These are phyloP conservation scores for Cytospora schulzeri DNA, from an alignment of 2,329 filamentous ascomycete genomes.

Conservation along the genomic window DNA sequence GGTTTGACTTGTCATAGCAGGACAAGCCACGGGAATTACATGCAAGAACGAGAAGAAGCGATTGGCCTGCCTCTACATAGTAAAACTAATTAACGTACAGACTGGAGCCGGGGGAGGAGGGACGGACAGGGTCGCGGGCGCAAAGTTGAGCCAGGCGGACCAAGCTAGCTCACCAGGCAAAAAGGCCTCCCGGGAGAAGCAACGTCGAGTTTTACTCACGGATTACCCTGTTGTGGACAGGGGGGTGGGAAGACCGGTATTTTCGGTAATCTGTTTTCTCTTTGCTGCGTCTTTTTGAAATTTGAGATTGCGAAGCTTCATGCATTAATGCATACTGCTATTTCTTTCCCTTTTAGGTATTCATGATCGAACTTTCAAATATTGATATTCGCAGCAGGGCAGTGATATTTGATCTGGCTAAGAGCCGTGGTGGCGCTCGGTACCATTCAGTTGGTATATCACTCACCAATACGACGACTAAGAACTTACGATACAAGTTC, in stretches of 20 bases:
- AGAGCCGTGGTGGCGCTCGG: not conserved
- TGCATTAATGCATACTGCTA: constrained; percentile 25
- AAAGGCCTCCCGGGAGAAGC: not conserved
- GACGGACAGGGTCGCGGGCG: not conserved
- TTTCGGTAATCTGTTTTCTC: constrained; percentile 2
- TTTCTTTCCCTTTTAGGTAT: not conserved
- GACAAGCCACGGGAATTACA: not conserved
- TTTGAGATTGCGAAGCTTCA: constrained; percentile 26
- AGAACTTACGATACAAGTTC: no score
- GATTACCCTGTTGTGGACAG: not conserved
- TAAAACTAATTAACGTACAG: not conserved
- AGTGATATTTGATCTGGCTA: not conserved
- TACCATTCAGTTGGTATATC: not conserved
- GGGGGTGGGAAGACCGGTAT: no score
- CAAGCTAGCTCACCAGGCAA: not conserved
- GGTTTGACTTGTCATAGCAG: not conserved
- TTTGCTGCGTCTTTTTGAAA: not conserved
- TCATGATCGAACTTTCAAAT: not conserved
- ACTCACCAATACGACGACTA: not conserved
- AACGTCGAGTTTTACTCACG: not conserved
- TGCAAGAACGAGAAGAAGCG: not conserved
- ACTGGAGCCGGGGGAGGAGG: not conserved
- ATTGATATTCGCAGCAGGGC: not conserved
- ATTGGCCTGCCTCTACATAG: not conserved
- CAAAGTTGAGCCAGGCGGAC: not conserved